Evolutionary conservation across 2,329 filamentous ascomycete species (phyloP).

Genomic region (Phaeoacremonium minimum): DNA sequence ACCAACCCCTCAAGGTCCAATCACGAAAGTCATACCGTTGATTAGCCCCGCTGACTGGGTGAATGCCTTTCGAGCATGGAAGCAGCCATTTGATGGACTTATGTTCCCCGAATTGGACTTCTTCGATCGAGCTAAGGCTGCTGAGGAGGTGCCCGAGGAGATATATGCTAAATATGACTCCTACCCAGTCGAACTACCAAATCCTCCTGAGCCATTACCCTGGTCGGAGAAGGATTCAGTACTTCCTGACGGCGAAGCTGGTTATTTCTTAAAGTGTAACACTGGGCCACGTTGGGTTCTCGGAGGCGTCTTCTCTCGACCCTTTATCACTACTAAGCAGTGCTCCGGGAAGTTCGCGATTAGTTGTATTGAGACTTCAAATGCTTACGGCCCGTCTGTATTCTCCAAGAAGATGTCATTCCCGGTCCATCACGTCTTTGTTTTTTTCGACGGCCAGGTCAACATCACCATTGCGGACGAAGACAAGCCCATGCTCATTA

Average conservation of each 20-base stretch:
- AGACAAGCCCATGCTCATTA: not conserved
- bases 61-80: not conserved
- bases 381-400: not conserved
- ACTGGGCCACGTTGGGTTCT: constrained; percentile 1
- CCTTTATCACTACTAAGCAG: constrained; percentile 2
- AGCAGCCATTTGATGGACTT: not conserved
- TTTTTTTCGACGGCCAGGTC: not conserved
- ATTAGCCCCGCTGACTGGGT: not conserved
- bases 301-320: constrained; percentile 1
- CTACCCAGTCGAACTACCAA: not conserved
- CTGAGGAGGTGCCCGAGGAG: too few species aligned
- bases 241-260: not conserved
- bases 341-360: constrained; percentile 1
- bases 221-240: not conserved
- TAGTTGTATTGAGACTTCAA: constrained; percentile 2
- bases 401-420: not conserved
- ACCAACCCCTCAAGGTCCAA: not conserved
- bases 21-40: not conserved
- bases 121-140: too few species aligned
- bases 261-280: not conserved
- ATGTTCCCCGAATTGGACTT: not conserved
- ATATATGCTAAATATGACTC: not conserved
- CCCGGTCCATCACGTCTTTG: not conserved
- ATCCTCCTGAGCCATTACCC: not conserved
- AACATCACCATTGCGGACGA: not conserved